Conservation (phyloP, 2,329 filamentous ascomycete genomes). For the Ilyonectria mors-panacis region DNA sequence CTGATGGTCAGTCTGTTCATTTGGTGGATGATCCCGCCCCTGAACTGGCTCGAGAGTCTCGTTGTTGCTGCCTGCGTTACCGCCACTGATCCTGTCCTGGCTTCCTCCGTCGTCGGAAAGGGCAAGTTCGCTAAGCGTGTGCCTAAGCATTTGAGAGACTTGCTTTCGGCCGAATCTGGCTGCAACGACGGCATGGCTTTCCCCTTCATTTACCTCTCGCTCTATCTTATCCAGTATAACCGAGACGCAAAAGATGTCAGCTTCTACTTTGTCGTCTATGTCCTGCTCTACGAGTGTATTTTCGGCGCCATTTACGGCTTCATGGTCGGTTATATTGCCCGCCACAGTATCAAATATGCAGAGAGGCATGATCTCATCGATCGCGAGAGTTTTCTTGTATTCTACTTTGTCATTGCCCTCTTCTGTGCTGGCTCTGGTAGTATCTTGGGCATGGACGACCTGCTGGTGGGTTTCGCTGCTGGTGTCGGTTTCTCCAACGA, state of each 20-base stretch:
- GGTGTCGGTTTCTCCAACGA: constrained; percentile 99
- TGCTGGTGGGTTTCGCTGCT: constrained; percentile 93
- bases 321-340: constrained; percentile 87
- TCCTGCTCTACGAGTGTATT: constrained; percentile 94
- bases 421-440: constrained; percentile 96
- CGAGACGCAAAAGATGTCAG: constrained; percentile 78
- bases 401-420: constrained; percentile 96
- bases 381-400: constrained; percentile 96
- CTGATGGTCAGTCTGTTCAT: constrained; percentile 92
- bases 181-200: constrained; percentile 99
- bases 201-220: constrained; percentile 92
- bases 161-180: constrained; percentile 95
- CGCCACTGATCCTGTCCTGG: constrained; percentile 95
- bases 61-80: constrained; percentile 94
- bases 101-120: constrained; percentile 98
- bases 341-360: constrained; percentile 90
- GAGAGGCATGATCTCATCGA: constrained; percentile 91
- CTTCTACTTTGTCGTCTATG: constrained; percentile 90
- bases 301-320: constrained; percentile 94
- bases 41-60: constrained; percentile 92
- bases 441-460: constrained; percentile 91
- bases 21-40: constrained; percentile 86
- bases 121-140: constrained; percentile 98
- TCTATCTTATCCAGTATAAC: constrained; percentile 90
- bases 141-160: constrained; percentile 95